A percentile compares a stretch with the other conserved stretches of the same genome.
Evolutionary conservation across 768 basidiomycete genomes (phyloP).

Genomic region (Agrocybe pediades): DNA sequence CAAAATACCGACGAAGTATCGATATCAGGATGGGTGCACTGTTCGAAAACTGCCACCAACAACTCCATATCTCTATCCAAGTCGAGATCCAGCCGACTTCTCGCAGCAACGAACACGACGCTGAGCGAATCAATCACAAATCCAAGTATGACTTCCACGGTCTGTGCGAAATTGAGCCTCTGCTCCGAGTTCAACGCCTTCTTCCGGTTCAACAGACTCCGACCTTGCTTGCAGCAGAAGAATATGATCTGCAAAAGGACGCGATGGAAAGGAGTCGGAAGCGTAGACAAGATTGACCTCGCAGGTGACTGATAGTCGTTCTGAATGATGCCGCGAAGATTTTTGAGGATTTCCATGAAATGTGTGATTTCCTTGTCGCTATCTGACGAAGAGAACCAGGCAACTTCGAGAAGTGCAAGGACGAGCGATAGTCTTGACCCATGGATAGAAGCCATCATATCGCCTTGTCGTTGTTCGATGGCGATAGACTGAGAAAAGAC

Average conservation of each 20-base stretch:
- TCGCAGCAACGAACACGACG: constrained; percentile 66
- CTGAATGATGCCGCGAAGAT: constrained; percentile 63
- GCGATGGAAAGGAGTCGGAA: constrained; percentile 75
- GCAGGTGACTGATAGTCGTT: constrained; percentile 78
- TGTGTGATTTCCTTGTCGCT: constrained; percentile 53
- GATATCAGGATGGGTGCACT: constrained; percentile 71
- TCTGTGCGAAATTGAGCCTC: constrained; percentile 56
- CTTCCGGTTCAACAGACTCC: constrained; percentile 47
- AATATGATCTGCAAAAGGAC: constrained; percentile 79
- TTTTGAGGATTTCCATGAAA: constrained; percentile 63
- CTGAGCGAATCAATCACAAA: constrained; percentile 71
- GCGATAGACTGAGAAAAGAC: constrained; percentile 70
- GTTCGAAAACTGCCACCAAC: constrained; percentile 80
- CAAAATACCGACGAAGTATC: constrained; percentile 71
- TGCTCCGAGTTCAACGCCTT: constrained; percentile 62
- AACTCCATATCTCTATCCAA: constrained; percentile 83
- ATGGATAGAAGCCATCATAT: constrained; percentile 86
- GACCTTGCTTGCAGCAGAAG: constrained; percentile 69
- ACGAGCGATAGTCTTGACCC: constrained; percentile 73
- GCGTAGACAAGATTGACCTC: constrained; percentile 66
- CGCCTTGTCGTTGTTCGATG: constrained; percentile 69
- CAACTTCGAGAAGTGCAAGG: constrained; percentile 75
- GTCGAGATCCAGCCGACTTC: constrained; percentile 56
- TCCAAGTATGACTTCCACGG: constrained; percentile 62
- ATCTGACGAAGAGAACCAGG: constrained; percentile 69